phyloP scores from a whole-genome alignment of 257 asterid species.

The Paulownia fortunei region DNA sequence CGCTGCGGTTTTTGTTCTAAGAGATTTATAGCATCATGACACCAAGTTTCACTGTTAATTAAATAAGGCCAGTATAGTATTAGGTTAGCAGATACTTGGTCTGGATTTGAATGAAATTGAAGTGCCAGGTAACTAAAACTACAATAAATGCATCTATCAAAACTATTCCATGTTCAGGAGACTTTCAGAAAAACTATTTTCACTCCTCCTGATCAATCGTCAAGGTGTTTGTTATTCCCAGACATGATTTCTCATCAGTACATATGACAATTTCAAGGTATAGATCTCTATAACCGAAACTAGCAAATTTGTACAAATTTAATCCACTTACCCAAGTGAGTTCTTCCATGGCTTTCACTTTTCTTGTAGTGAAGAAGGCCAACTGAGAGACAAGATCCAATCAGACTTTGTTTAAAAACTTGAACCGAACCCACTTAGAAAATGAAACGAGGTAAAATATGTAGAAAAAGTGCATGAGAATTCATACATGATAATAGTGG shows the following conservation, averaged over 20 bases:
- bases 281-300: conserved; percentile 4
- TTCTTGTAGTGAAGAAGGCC: conserved; percentile 89
- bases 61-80: background rate
- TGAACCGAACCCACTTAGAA: conserved; percentile 22
- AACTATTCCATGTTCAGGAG: background rate
- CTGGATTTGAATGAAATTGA: background rate
- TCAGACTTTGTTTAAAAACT: conserved; percentile 26
- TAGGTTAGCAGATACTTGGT: background rate
- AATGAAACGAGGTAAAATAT: conserved; percentile 18
- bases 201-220: background rate
- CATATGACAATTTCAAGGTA: conserved; percentile 12
- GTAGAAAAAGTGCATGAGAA: conserved; percentile 23
- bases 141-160: background rate
- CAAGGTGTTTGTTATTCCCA: background rate
- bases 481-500: conserved; percentile 86
- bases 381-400: conserved; percentile 56
- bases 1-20: no score
- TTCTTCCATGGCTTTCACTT: conserved; percentile 92
- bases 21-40: background rate
- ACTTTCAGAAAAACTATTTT: background rate
- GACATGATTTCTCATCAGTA: background rate
- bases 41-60: background rate
- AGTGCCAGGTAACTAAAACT: background rate
- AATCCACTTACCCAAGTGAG: conserved; percentile 84
- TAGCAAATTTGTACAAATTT: conserved; percentile 17